Evolutionary conservation across 139 green algal species (phyloP), one percentile per base, ranked within the genome.

Genomic region (Asterochloris erici): DNA sequence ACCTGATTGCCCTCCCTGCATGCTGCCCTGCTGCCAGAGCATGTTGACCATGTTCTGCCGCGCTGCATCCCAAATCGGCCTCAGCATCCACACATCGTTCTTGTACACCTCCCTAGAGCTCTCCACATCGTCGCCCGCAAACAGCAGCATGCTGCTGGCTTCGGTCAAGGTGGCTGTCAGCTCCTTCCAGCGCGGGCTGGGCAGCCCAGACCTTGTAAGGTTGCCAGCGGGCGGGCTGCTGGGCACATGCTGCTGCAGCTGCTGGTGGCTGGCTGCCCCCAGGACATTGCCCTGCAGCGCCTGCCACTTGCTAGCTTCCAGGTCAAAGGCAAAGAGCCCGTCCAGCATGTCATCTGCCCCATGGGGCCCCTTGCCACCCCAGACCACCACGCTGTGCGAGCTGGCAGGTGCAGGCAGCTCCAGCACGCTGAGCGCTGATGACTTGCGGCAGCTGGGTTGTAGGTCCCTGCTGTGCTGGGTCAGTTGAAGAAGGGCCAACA

Each of bases 61-160:
- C 73, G 1, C n/a, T 24, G n/a, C 73, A 19, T 21, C n/a, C 73
- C 21, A 11, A 6, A 47, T 75, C 27, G 26, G 29, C 38, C 61
- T 27, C 78, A 75, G 26, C 63, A 63, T 11, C 15, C 68, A 73
- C 1, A 73, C 68, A 24, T 73, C 68, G 9, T 73, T 24, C 68
- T 27, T 23, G 68, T 73, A 73, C 68, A 23, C 68, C 68, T 73
- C 23, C 21, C 68, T 24, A 2, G 23, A 24, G 68, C 68, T 24
- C 11, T 75, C 64, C 24, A 74, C 11, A 17, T 63, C 78, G 29
- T 82, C 78, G 4, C 78, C 78, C 54, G 61, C 78, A 82, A 75
- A 74, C 24, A 82, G 28, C n/a, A 82, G n/a, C 78, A 82, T 82
- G 26, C 16, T 82, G 27, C 28, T 82, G 63, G 62, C 21, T 1